These are phyloP conservation scores for Skeletonema tropicum DNA, from an alignment of 108 stramenopile genomes.

Conservation along the genomic window DNA sequence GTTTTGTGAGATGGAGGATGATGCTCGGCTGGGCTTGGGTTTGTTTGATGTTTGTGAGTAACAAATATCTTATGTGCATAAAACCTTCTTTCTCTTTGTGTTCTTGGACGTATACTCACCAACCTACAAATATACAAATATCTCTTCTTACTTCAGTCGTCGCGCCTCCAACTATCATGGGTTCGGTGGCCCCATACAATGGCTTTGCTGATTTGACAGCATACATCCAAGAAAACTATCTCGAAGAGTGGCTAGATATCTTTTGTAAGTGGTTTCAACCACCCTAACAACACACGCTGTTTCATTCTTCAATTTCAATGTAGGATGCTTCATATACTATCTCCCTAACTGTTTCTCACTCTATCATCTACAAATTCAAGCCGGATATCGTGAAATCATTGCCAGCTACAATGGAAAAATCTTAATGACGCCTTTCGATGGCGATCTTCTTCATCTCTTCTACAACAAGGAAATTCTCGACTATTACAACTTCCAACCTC, in stretches of 20 bases:
- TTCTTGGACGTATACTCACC: background rate
- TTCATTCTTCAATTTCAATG: background rate
- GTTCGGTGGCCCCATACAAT: constrained; percentile 18
- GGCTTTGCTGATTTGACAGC: constrained; percentile 32
- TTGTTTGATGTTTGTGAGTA: constrained; percentile 29
- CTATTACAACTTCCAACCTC: constrained; percentile 30
- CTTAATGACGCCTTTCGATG: constrained; percentile 45
- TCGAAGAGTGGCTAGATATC: constrained; percentile 37
- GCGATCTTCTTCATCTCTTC: constrained; percentile 41
- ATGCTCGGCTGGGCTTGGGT: constrained; percentile 19
- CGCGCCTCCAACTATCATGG: constrained; percentile 28
- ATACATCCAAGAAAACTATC: constrained; percentile 8
- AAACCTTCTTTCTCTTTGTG: background rate
- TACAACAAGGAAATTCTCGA: constrained; percentile 58
- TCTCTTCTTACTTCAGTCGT: constrained; percentile 9
- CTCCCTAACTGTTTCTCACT: background rate
- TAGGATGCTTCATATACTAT: background rate
- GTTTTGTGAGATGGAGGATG: constrained; percentile 16
- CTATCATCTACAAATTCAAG: background rate
- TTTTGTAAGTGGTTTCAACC: constrained; percentile 9
- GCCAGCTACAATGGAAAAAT: constrained; percentile 25
- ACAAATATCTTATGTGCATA: too few relatives aligned
- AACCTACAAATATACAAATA: background rate
- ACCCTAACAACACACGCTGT: too few relatives aligned
- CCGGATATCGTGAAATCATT: constrained; percentile 29